These are phyloP conservation scores for Conringia planisiliqua DNA, from an alignment of 345 rosid genomes.

Conservation along the genomic window DNA sequence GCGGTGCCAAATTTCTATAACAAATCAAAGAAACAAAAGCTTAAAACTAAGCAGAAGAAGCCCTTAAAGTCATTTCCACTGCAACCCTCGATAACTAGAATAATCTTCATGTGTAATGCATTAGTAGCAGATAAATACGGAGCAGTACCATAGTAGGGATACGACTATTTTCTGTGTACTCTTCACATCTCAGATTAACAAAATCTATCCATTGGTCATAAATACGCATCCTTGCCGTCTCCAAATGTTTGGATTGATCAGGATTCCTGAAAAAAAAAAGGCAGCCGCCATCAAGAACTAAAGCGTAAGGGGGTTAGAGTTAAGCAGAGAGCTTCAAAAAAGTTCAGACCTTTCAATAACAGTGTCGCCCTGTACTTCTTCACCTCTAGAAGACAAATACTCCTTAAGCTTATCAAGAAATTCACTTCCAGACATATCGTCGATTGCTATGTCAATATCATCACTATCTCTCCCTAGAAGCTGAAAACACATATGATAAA, in stretches of 20 bases:
- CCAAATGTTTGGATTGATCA: conserved; percentile 93
- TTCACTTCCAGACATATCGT: conserved; percentile 78
- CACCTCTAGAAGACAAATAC: conserved; percentile 59
- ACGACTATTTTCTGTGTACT: conserved; percentile 75
- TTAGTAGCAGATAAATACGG: not conserved
- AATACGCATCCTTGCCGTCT: conserved; percentile 88
- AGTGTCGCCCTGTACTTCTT: conserved; percentile 61
- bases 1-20: conserved; percentile 91
- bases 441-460: conserved; percentile 89
- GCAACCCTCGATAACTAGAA: not conserved
- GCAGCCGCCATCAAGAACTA: not conserved
- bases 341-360: conserved; percentile 59
- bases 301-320: not conserved
- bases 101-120: not conserved
- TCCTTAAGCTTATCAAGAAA: conserved; percentile 72
- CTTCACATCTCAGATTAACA: conserved; percentile 90
- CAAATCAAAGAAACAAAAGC: conserved; percentile 6
- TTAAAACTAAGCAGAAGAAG: conserved; percentile 6
- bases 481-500: conserved; percentile 58
- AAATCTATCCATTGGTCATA: conserved; percentile 91
- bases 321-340: not conserved
- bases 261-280: conserved; percentile 66
- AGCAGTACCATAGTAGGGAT: conserved; percentile 74
- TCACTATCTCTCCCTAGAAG: conserved; percentile 84
- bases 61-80: not conserved